These are phyloP conservation scores for Floccularia luteovirens DNA, from an alignment of 768 basidiomycete genomes.

Conservation along the genomic window DNA sequence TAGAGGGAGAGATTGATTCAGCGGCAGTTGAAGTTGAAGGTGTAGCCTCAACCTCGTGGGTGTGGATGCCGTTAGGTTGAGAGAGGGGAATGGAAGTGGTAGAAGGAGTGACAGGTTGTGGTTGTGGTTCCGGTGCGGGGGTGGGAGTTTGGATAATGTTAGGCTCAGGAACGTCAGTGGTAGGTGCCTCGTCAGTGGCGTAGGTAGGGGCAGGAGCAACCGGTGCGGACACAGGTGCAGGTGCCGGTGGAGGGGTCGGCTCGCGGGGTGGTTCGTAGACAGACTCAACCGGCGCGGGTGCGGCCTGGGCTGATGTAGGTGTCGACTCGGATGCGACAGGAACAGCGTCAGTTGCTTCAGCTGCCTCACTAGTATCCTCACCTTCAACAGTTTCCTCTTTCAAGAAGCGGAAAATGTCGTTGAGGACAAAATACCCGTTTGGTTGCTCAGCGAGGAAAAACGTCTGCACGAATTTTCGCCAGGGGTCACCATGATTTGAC, in stretches of 20 bases:
- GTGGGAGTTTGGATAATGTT: constrained; percentile 20
- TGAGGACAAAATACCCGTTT: constrained; percentile 98
- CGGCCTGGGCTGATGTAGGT: constrained; percentile 12
- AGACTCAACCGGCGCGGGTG: constrained; percentile 22
- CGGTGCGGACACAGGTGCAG: constrained; percentile 21
- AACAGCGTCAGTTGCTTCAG: constrained; percentile 25
- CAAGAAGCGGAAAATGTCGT: constrained; percentile 99
- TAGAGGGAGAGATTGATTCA: constrained; percentile 20
- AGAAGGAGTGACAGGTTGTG: constrained; percentile 11
- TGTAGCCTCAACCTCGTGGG: constrained; percentile 32
- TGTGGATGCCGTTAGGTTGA: constrained; percentile 27
- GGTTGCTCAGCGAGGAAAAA: constrained; percentile 99
- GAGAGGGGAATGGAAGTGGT: constrained; percentile 9
- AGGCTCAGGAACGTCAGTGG: constrained; percentile 30
- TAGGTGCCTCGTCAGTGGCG: constrained; percentile 30
- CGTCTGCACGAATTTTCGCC: constrained; percentile 99
- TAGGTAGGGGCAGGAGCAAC: constrained; percentile 19
- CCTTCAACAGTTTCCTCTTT: constrained; percentile 89
- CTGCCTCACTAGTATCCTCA: constrained; percentile 54
- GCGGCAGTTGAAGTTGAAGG: constrained; percentile 13
- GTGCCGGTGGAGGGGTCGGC: constrained; percentile 33
- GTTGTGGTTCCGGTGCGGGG: constrained; percentile 23
- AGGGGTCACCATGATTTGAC: constrained; percentile 85
- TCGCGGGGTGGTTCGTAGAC: constrained; percentile 23
- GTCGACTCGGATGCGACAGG: constrained; percentile 24